phyloP scores from a whole-genome alignment of 805 yeast genomes.

The Peterozyma toletana region DNA sequence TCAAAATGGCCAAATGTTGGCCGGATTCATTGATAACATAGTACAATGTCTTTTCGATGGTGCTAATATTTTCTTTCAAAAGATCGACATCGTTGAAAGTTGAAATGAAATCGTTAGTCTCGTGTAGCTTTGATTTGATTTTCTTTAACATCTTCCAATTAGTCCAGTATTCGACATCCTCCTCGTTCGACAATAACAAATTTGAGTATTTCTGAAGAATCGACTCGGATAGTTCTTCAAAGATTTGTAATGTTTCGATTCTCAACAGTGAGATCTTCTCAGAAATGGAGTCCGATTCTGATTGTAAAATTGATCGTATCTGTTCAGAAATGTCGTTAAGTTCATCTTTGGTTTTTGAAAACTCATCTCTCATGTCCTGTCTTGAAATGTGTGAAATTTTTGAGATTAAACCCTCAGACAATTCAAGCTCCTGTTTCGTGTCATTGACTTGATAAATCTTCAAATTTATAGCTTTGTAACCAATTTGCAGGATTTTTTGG shows the following conservation, averaged over 20 bases:
- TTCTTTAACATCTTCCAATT: constrained; percentile 58
- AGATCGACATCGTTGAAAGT: constrained; percentile 24
- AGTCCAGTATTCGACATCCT: constrained; percentile 33
- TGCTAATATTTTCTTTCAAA: constrained; percentile 24
- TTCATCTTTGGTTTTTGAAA: constrained; percentile 22
- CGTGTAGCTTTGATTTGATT: constrained; percentile 47
- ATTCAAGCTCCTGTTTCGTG: constrained; percentile 6
- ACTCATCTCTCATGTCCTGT: constrained; percentile 36
- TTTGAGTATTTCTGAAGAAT: constrained; percentile 59
- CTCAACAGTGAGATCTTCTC: constrained; percentile 23
- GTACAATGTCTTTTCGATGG: constrained; percentile 37
- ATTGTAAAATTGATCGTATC: constrained; percentile 23
- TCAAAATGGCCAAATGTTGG: constrained; percentile 47
- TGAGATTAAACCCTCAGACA: neutral
- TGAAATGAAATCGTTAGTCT: constrained; percentile 43
- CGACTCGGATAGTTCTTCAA: constrained; percentile 69
- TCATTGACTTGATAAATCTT: constrained; percentile 18
- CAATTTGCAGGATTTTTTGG: constrained; percentile 17
- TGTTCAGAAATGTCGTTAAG: constrained; percentile 23
- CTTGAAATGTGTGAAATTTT: constrained; percentile 28
- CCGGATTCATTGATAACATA: constrained; percentile 53
- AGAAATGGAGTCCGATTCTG: constrained; percentile 24
- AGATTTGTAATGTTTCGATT: constrained; percentile 48
- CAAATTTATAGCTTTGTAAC: constrained; percentile 19
- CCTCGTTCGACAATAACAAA: constrained; percentile 33